Evolutionary conservation across 306 rosid genomes (phyloP), one percentile per base, ranked within the genome.

Genomic region (Myrica gale): DNA sequence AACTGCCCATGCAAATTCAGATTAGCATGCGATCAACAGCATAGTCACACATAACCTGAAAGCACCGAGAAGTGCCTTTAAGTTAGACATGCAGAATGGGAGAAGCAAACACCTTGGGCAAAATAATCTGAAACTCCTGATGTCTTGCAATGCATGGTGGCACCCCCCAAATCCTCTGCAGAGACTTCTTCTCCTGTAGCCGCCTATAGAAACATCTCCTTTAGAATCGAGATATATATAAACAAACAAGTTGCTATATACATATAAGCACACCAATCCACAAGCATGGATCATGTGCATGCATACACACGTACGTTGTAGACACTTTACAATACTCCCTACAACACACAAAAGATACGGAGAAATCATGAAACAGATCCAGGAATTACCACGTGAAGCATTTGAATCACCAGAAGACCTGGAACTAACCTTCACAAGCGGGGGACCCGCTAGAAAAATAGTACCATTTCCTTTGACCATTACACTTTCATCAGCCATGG

Each of bases 401-500:
- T 48, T 80, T 65, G 56, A 65, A 71, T 68, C 62, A 56, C 41
- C 45, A 68, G 48, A 73, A 52, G 76, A 73, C 72, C 72, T 20
- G 46, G 47, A 80, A 80, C 82, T 53, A 76, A 92, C 85, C 87
- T 89, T 95, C 81, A 92, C 98, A 54, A 95, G 89, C 7, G 96
- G 98, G 5, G 98, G 98, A 44, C 98, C 98, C 21, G 97, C 98
- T 48, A 95, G 86, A 82, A 92, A 95, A 63, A 95, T 90, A 76
- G 97, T 95, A 39, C 97, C 97, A 79, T 95, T 95, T 78, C 97
- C 97, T 81, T 90, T 95, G 75, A 95, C 97, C 98, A 95, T 95
- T n/a, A 92, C 97, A 78, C 97, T 95, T 68, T 95, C 97, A 85
- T 95, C 98, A 9, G 98, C 98, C 98, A 95, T 95, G 1, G 97